Evolutionary conservation across 176 grass and related monocot species (phyloP), one percentile per base, ranked within the genome.

Genomic region (Oryza longistaminata): DNA sequence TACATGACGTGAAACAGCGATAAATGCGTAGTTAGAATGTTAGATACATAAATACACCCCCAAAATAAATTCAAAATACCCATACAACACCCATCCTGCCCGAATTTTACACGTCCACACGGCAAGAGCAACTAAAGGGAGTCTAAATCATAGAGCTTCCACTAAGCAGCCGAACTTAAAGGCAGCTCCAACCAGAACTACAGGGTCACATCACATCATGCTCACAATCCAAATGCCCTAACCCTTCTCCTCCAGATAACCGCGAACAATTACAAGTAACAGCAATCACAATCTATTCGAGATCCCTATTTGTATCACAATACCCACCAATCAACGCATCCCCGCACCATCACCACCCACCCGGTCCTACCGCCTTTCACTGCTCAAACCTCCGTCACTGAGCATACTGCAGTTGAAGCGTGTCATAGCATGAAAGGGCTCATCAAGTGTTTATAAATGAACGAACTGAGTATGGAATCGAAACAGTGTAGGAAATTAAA

Each of bases 241-340:
- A 76, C 17, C 21, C 15, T 5, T 15, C n/a, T 11, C 76, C 16
- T 68, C 24, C 22, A n/a, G 24, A 1, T 62, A 62, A 24, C 16
- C 19, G 1, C 53, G 1, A 58, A 58, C 17, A 58, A 24, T 62
- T 24, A n/a, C n/a, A 62, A 10, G n/a, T 6, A 24, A 10, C n/a
- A 2, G n/a, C 6, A 8, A 22, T 10, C 21, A 62, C n/a, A 58
- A 58, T 62, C 7, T 31, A 45, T 19, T 22, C 82, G 11, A 15
- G 14, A 77, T 39, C 72, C 34, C 16, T 42, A 69, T 52, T 17
- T 17, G 21, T n/a, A 85, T 85, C 77, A 64, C 52, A 42, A 65
- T 17, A 29, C 1, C 40, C 73, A 53, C 50, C 31, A 37, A 58
- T 21, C 27, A 61, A 22, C 43, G 60, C 45, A 65, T 77, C 9